Percentiles rank a stretch among this genome's conserved stretches.
These are phyloP conservation scores for Rusavskia elegans DNA, from an alignment of 495 filamentous ascomycete genomes.

Conservation along the genomic window DNA sequence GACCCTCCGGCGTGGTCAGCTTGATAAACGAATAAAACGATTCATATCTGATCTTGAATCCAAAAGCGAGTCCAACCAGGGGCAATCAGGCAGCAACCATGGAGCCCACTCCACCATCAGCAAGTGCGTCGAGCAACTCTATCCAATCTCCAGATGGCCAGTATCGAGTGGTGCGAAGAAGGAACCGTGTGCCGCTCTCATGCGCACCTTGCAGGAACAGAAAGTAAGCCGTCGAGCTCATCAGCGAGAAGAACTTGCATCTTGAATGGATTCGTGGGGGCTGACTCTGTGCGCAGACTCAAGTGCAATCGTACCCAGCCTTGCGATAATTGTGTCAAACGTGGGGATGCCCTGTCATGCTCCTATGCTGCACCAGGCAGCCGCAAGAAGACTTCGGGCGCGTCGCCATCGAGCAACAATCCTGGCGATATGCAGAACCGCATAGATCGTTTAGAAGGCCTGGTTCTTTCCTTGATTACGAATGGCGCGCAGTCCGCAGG, in stretches of 20 bases:
- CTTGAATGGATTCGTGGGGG: background rate
- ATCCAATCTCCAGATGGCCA: slow-evolving; percentile 71
- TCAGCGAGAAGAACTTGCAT: background rate
- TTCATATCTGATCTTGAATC: no score
- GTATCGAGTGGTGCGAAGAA: slow-evolving; percentile 80
- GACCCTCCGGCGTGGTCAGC: no score
- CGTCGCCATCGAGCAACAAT: slow-evolving; percentile 39
- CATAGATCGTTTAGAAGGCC: slow-evolving; percentile 88
- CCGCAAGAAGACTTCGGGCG: slow-evolving; percentile 59
- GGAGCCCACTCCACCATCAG: slow-evolving; percentile 87
- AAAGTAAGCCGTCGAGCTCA: slow-evolving; percentile 50
- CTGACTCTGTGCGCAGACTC: slow-evolving; percentile 33
- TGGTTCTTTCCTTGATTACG: slow-evolving; percentile 93
- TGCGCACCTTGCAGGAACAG: slow-evolving; percentile 86
- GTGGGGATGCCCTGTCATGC: slow-evolving; percentile 69
- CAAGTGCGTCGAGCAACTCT: slow-evolving; percentile 56
- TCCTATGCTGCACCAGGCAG: slow-evolving; percentile 69
- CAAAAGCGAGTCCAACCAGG: no score
- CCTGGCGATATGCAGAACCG: slow-evolving; percentile 98
- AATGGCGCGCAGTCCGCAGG: slow-evolving; percentile 57
- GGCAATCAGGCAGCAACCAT: slow-evolving; percentile 25
- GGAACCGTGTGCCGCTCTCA: slow-evolving; percentile 86
- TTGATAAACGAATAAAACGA: no score
- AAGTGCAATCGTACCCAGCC: slow-evolving; percentile 91
- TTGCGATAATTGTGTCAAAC: slow-evolving; percentile 91